Conservation (phyloP, 2,329 filamentous ascomycete genomes). For the Nemania bipapillata region DNA sequence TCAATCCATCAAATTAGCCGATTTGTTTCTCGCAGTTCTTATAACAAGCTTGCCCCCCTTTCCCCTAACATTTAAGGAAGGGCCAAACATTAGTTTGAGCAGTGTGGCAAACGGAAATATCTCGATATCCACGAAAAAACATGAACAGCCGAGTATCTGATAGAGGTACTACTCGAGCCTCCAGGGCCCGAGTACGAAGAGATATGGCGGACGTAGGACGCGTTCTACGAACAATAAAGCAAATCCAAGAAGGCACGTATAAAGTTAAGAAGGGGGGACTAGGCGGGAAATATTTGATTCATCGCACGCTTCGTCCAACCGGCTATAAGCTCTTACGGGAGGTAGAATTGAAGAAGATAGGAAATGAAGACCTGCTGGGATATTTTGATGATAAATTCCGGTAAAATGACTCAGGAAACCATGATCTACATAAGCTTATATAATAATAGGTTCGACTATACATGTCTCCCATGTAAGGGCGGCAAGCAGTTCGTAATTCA, state of each 20-base stretch:
- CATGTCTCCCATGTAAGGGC: constrained; percentile 16
- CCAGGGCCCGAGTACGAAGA: background rate
- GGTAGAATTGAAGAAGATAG: constrained; percentile 6
- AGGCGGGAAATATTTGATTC: constrained; percentile 18
- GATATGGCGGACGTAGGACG: constrained; percentile 13
- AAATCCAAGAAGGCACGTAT: constrained; percentile 5
- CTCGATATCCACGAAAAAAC: constrained; percentile 7
- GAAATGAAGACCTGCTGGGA: constrained; percentile 8
- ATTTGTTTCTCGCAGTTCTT: background rate
- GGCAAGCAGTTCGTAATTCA: constrained; percentile 29
- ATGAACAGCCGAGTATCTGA: constrained; percentile 6
- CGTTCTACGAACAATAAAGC: constrained; percentile 25
- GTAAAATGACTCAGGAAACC: background rate
- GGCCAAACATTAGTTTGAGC: background rate
- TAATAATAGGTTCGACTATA: constrained; percentile 21
- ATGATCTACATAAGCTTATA: background rate
- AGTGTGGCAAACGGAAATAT: constrained; percentile 6
- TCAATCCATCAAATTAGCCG: background rate
- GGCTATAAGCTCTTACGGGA: constrained; percentile 21
- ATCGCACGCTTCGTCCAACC: constrained; percentile 13
- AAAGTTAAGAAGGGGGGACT: constrained; percentile 14
- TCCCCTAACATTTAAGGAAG: background rate
- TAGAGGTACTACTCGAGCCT: background rate
- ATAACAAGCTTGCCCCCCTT: background rate
- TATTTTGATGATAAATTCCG: constrained; percentile 8